These are phyloP conservation scores for Albizia julibrissin DNA, from an alignment of 306 rosid genomes.

Conservation along the genomic window DNA sequence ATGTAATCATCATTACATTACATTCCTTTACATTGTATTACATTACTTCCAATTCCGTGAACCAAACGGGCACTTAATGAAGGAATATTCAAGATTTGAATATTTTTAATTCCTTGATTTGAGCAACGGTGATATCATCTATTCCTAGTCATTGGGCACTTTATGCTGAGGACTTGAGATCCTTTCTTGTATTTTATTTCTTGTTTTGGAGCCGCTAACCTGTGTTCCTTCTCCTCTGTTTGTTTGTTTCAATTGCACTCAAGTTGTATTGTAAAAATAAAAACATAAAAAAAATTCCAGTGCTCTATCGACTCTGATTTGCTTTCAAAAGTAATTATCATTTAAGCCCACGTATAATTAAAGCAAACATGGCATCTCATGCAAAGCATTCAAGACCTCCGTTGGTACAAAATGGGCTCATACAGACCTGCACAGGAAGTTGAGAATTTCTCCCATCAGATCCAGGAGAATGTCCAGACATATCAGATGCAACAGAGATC, in stretches of 20 bases:
- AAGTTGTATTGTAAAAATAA: background rate
- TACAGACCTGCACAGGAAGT: constrained; percentile 88
- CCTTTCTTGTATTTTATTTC: background rate
- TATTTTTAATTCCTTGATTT: background rate
- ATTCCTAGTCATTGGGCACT: background rate
- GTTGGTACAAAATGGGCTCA: background rate
- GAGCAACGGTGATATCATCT: background rate
- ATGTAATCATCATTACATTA: too few relatives aligned
- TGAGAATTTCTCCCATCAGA: constrained; percentile 62
- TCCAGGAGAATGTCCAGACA: constrained; percentile 63
- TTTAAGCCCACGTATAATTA: constrained; percentile 17
- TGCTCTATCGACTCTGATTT: background rate
- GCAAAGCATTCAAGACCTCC: constrained; percentile 13
- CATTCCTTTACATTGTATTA: too few relatives aligned
- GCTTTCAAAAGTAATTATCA: background rate
- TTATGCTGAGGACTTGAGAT: background rate
- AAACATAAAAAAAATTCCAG: background rate
- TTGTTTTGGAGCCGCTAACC: background rate
- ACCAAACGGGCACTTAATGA: too few relatives aligned
- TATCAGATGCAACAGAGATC: constrained; percentile 91
- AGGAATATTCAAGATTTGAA: background rate
- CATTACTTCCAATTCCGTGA: too few relatives aligned
- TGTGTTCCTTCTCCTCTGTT: background rate
- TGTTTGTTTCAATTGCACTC: background rate
- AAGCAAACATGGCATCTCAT: constrained; percentile 8